Percentiles rank a stretch among this genome's conserved stretches.
Evolutionary conservation across 257 asterid genomes (phyloP).

Genomic region (Solanum pinnatisectum): DNA sequence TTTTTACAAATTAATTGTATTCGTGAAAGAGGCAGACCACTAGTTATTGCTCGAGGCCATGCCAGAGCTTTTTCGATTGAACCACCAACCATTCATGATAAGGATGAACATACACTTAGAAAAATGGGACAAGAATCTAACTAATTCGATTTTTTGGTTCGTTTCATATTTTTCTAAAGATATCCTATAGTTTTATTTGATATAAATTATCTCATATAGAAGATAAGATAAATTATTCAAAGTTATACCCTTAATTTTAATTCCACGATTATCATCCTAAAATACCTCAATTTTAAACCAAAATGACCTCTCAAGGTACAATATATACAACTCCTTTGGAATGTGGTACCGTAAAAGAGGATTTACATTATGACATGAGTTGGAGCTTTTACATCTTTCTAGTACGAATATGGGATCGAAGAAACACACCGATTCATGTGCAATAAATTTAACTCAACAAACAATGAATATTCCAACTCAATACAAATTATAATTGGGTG

Average conservation of each 20-base stretch:
- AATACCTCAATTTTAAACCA: background rate
- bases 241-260: background rate
- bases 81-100: background rate
- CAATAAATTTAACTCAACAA: background rate
- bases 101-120: background rate
- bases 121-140: no score
- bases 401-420: background rate
- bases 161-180: no score
- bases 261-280: background rate
- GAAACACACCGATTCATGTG: background rate
- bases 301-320: background rate
- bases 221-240: background rate
- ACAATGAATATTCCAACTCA: background rate
- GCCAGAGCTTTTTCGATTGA: background rate
- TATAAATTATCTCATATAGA: no score
- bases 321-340: background rate
- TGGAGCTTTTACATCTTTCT: background rate
- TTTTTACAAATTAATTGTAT: no score
- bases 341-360: background rate
- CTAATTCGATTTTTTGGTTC: background rate
- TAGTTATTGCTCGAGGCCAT: background rate
- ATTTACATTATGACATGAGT: background rate
- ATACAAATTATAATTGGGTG: background rate
- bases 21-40: background rate
- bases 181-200: background rate